These are phyloP conservation scores for Hyaloscypha hepaticicola DNA, from an alignment of 495 filamentous ascomycete genomes.

Conservation along the genomic window DNA sequence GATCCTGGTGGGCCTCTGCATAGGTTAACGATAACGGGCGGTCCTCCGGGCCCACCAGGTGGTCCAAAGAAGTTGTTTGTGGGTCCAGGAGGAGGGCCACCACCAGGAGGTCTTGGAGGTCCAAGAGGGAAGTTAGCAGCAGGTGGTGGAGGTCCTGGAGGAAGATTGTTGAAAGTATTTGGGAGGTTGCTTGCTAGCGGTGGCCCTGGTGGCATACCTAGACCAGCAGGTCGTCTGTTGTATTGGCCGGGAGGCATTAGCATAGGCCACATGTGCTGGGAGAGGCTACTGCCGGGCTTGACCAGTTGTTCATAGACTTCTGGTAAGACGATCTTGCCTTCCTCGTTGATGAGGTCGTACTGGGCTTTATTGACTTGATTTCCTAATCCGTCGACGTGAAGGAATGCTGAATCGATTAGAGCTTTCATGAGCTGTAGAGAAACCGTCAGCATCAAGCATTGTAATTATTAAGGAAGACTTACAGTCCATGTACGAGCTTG, in stretches of 20 bases:
- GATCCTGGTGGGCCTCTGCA: background rate
- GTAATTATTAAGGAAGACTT: slow-evolving; percentile 32
- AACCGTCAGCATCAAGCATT: background rate
- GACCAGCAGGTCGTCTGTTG: background rate
- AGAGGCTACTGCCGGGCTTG: slow-evolving; percentile 85
- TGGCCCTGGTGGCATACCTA: background rate
- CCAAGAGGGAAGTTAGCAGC: background rate
- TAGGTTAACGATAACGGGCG: background rate
- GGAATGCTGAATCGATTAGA: slow-evolving; percentile 82
- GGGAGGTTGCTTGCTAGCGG: too few relatives aligned
- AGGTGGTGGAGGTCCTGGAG: background rate
- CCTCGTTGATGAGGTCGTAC: slow-evolving; percentile 80
- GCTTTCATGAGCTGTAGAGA: slow-evolving; percentile 72
- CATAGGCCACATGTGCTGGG: slow-evolving; percentile 98
- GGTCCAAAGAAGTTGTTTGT: background rate
- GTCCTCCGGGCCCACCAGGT: background rate
- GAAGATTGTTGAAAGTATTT: too few relatives aligned
- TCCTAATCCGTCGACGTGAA: slow-evolving; percentile 79
- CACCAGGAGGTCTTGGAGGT: background rate
- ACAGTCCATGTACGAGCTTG: slow-evolving; percentile 80
- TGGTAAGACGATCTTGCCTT: slow-evolving; percentile 85
- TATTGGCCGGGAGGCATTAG: slow-evolving; percentile 17
- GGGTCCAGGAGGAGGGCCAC: too few relatives aligned
- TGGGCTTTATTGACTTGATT: slow-evolving; percentile 81
- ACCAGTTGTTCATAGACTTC: slow-evolving; percentile 84